phyloP scores from a whole-genome alignment of 805 yeast species.

The Lachancea fermentati region DNA sequence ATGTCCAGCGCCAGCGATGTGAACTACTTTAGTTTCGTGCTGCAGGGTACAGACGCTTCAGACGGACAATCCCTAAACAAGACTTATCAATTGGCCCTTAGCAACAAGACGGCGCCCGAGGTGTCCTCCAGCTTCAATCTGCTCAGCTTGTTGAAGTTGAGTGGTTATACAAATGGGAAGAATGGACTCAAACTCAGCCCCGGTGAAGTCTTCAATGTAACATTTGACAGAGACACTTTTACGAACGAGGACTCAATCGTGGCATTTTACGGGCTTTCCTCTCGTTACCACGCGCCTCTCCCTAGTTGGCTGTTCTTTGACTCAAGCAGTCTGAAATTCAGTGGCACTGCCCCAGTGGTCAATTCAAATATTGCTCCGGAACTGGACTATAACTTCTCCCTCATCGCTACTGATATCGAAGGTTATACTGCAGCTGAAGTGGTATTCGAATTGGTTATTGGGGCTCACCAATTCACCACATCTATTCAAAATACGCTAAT shows the following conservation, averaged over 20 bases:
- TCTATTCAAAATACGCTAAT: slow-evolving; percentile 48
- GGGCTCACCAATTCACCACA: slow-evolving; percentile 81
- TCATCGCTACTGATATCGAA: slow-evolving; percentile 72
- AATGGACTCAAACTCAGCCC: slow-evolving; percentile 71
- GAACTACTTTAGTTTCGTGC: slow-evolving; percentile 42
- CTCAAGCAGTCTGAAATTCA: slow-evolving; percentile 52
- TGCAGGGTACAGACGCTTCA: slow-evolving; percentile 58
- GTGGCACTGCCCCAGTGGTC: slow-evolving; percentile 84
- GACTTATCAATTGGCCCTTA: slow-evolving; percentile 47
- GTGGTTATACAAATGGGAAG: slow-evolving; percentile 73
- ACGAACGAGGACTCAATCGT: slow-evolving; percentile 40
- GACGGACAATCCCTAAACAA: slow-evolving; percentile 42
- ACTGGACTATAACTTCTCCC: slow-evolving; percentile 55
- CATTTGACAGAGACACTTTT: slow-evolving; percentile 61
- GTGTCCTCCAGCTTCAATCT: slow-evolving; percentile 36
- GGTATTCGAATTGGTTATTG: slow-evolving; percentile 68
- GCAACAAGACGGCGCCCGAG: slow-evolving; percentile 40
- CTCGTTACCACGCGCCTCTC: slow-evolving; percentile 69
- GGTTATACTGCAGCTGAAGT: slow-evolving; percentile 72
- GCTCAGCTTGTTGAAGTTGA: slow-evolving; percentile 47
- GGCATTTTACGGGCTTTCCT: slow-evolving; percentile 76
- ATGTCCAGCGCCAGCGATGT: slow-evolving; percentile 38
- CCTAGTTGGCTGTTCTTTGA: slow-evolving; percentile 88
- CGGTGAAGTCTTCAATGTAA: slow-evolving; percentile 57
- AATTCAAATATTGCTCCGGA: slow-evolving; percentile 89